Conservation (phyloP, 805 yeast genomes). For the Suhomyces xylopsoci region DNA sequence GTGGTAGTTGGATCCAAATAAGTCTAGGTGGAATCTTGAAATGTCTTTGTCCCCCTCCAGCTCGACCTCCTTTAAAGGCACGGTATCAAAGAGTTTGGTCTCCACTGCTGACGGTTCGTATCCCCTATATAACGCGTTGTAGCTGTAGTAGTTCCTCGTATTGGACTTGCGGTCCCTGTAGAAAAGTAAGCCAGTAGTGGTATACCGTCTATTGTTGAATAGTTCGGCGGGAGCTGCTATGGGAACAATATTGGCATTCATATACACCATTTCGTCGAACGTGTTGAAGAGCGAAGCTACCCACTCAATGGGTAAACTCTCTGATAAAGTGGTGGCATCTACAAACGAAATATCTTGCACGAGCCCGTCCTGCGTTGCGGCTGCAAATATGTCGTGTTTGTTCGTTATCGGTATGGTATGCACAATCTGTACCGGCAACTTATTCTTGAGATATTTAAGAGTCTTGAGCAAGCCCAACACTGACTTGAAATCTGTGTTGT, state of each 20-base stretch:
- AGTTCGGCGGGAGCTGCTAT: constrained; percentile 7
- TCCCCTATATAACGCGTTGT: neutral
- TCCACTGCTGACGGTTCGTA: constrained; percentile 1
- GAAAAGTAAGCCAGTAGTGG: constrained; percentile 16
- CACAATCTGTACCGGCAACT: constrained; percentile 12
- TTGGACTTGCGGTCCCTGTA: constrained; percentile 20
- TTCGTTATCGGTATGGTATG: neutral
- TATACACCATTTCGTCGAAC: constrained; percentile 9
- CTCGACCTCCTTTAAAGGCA: neutral
- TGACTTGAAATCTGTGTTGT: neutral
- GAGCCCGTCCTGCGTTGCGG: neutral
- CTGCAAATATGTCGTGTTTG: neutral
- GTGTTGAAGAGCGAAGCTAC: constrained; percentile 7
- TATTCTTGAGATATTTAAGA: constrained; percentile 6
- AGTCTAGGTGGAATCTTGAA: neutral
- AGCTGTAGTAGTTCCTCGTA: constrained; percentile 3
- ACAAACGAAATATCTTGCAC: constrained; percentile 3
- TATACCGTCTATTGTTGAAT: constrained; percentile 12
- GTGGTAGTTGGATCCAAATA: neutral
- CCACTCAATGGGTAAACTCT: constrained; percentile 5
- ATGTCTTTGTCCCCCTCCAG: neutral
- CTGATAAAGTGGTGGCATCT: constrained; percentile 1
- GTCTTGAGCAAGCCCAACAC: constrained; percentile 6
- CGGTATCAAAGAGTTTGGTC: neutral
- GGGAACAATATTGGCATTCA: constrained; percentile 9